Evolutionary conservation across 306 rosid species (phyloP), one percentile per base, ranked within the genome.

Genomic region (Adenanthera pavonina): DNA sequence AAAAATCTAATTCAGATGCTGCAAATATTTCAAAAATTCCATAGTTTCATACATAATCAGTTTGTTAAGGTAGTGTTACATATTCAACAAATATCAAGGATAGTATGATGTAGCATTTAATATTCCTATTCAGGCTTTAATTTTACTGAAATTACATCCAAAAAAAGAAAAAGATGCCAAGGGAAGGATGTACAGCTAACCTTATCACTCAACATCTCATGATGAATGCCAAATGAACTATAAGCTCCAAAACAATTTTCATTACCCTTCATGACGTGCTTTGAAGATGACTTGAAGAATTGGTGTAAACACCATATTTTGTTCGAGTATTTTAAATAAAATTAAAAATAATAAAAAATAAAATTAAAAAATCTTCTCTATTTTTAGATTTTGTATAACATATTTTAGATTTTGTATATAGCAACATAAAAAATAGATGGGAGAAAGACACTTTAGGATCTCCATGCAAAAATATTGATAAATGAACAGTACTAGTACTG

Each of bases 141-240:
- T 64, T 59, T 60, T 60, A 38, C 51, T 56, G 13, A 38, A 78
- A 80, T 47, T 66, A 64, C 34, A 69, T n/a, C n/a, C 30, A 61
- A 78, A 59, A 34, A 25, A 25, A n/a, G 73, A 66, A 67, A 53
- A 44, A 20, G 6, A 84, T 82, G 41, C 67, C 25, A 77, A 41
- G 69, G 56, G 53, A 17, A 78, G 69, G 52, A 64, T 59, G 72
- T 53, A 69, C 75, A 71, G 35, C 19, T 5, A 40, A 64, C 97
- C 98, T 95, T 90, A 79, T 95, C 98, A 68, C 97, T 89, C 60
- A 95, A 79, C 98, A 95, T 95, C 89, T 95, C 97, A 70, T 90
- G 91, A 82, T 95, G 98, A 72, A 95, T 95, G 82, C 95, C 97
- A 75, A 87, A 95, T 60, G 98, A 95, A 74, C 98, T 89, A 73